Evolutionary conservation across 176 grass and related monocot species (phyloP).

Genomic region (Aegilops umbellulata): DNA sequence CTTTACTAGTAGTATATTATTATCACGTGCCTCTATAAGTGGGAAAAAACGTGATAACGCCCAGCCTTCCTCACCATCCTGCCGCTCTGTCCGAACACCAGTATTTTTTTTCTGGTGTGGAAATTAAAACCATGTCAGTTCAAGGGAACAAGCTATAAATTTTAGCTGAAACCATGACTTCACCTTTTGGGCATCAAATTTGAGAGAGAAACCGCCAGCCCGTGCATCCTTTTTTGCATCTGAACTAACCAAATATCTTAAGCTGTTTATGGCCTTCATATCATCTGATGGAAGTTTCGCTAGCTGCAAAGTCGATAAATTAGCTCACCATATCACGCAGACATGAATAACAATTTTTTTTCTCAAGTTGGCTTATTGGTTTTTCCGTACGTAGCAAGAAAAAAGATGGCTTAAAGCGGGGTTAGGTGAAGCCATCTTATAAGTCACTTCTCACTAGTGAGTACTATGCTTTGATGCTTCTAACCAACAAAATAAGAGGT

Average conservation of each 20-base stretch:
- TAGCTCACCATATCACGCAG: background rate
- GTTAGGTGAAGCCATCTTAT: background rate
- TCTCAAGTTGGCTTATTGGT: background rate
- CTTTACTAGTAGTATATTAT: background rate
- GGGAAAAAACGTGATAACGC: slow-evolving; percentile 84
- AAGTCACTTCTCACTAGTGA: background rate
- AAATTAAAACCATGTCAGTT: slow-evolving; percentile 33
- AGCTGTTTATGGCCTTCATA: slow-evolving; percentile 73
- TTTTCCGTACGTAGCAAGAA: background rate
- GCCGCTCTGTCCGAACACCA: slow-evolving; percentile 58
- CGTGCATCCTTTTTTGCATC: slow-evolving; percentile 55
- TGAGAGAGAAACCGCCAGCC: slow-evolving; percentile 62
- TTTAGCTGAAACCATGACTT: background rate
- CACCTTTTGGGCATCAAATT: slow-evolving; percentile 88
- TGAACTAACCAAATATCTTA: slow-evolving; percentile 66
- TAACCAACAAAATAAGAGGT: background rate
- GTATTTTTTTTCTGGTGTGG: slow-evolving; percentile 80
- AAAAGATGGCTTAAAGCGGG: background rate
- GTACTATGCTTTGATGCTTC: background rate
- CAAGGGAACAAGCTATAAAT: slow-evolving; percentile 23
- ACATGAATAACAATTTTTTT: background rate
- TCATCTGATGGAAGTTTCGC: slow-evolving; percentile 77
- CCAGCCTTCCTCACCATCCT: slow-evolving; percentile 71
- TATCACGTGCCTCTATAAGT: slow-evolving; percentile 63
- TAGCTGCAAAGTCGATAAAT: slow-evolving; percentile 52